Evolutionary conservation across 1,284 basidiomycete species (phyloP), one percentile per base, ranked within the genome.

Genomic region (Ceratobasidium sp.): DNA sequence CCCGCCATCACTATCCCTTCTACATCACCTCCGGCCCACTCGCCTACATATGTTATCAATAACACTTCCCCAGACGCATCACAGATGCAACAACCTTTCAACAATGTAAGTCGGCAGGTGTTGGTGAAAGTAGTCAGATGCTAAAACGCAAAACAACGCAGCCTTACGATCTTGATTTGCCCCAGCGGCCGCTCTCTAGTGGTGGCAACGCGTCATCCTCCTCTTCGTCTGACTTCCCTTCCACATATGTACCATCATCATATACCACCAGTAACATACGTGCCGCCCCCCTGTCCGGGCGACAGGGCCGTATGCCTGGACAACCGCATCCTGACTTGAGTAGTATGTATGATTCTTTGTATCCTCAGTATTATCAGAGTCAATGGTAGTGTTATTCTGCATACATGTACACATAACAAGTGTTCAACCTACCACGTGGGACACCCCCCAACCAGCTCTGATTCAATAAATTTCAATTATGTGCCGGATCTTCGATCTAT

Each of bases 1-100:
- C 70, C 70, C 70, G 18, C 70, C 62, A 57, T 44, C 70, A 73
- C 70, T 73, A 73, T 73, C 70, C 18, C 70, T 73, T 73, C 70
- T 20, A 73, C 70, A 73, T 73, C 70, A 73, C 70, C 70, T 48
- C 27, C 70, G 70, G 70, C 70, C 12, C 57, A 60, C 59, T 73
- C 70, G 70, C 70, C 70, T 14, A n/a, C 59, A n/a, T 62, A 73
- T 23, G 23, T 14, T 52, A 35, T 62, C 35, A 23, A 44, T 18
- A 73, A 52, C 35, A 52, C 35, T 12, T 20, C 54, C 20, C 57
- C 70, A 30, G 44, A 73, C 57, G 48, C 57, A 50, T 62, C 57
- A 1, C 70, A 52, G 38, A 59, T 62, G 48, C 70, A 54, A 68
- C 66, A 50, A 38, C 70, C 55, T 20, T 73, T 62, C 59, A 20